Evolutionary conservation across 768 basidiomycete species (phyloP).

Genomic region (Symmetrospora coprosmae): DNA sequence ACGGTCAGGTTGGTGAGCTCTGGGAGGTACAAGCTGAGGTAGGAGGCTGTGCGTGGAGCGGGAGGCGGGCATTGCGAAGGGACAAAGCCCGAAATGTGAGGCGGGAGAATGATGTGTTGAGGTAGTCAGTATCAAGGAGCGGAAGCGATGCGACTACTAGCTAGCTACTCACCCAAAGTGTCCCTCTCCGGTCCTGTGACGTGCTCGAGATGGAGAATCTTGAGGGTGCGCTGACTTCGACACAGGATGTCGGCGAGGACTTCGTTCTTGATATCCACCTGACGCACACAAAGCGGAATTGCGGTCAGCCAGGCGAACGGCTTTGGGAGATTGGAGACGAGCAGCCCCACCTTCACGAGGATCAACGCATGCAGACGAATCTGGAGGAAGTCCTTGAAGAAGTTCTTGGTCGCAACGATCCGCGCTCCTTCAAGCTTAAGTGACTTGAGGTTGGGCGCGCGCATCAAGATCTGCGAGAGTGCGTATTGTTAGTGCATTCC

Average conservation of each 20-base stretch:
- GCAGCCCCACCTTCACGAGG: no score
- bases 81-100: neutral
- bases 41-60: neutral
- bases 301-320: no score
- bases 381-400: neutral
- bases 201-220: neutral
- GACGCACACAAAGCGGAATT: no score
- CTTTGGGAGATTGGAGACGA: no score
- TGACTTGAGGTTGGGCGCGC: neutral
- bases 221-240: neutral
- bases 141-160: neutral
- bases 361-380: neutral
- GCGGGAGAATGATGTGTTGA: neutral
- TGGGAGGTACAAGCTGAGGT: neutral
- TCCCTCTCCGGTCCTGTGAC: neutral
- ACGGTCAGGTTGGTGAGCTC: neutral
- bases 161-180: neutral
- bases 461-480: no score
- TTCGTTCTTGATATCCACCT: constrained; percentile 3
- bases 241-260: neutral
- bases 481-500: no score
- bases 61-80: no score
- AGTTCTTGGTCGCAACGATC: neutral
- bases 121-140: neutral
- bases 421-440: constrained; percentile 2